Base-by-base conservation (phyloP, 495 filamentous ascomycete species). In the Aspergillus campestris region DNA sequence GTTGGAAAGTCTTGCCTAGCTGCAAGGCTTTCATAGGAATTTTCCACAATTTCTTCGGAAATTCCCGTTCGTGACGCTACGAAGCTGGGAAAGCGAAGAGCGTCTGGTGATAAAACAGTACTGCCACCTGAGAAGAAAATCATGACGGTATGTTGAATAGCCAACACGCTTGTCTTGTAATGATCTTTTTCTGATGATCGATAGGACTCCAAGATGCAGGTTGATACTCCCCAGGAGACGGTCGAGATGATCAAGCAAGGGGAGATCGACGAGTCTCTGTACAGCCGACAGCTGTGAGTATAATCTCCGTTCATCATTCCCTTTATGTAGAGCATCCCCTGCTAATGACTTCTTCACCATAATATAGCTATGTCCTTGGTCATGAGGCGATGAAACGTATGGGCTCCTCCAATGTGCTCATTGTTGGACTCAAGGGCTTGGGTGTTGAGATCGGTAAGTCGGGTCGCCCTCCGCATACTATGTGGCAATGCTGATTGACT, bases 301-400 rank as follows among this genome's bases (percentile, higher is more conserved):
- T 24, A 18, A 10, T 53, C 36, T 41, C 7, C 31, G 10, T 13
- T 14, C 6, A 28, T 37, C 24, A 15, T 28, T 44, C 3, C 18
- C 18, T 24, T 24, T 24, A 4, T 24, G 18, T 24, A 24, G 1
- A 4, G 2, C 18, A 24, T 24, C 18, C 18, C 18, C 14, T 31
- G 15, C 40, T 48, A 30, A 43, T 56, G 34, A 56, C 40, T 8
- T 18, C 13, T 43, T 39, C 13, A 45, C 31, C 30, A 40, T 36
- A 8, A 3, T 38, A 7, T 31, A 78, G 75, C 38, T 94, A 98
- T 65, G 92, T 98, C 41, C 80, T 99, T 47, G 94, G 94, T 29
- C 94, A 97, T 67, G 94, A 99, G 72, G 94, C 94, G 42, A 99
- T 99, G 94, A 97, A 94, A 72, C 86, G 90, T 45, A 99, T 99